Base-by-base conservation (phyloP, 352 stramenopile genomes). In the Paralagenidium karlingii region DNA sequence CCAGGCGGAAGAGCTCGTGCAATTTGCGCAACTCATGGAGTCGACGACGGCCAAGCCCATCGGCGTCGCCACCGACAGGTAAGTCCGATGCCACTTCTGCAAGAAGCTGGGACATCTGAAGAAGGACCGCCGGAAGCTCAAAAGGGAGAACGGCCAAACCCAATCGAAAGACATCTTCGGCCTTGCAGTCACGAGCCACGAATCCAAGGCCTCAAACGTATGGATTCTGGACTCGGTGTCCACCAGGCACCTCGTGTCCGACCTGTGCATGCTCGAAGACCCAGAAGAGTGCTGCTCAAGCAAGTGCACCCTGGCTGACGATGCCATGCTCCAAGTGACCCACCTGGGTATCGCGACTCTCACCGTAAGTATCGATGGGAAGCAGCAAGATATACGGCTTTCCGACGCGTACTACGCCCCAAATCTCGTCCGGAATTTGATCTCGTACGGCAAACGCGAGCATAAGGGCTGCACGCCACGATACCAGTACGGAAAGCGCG, bases 1-100 rank as follows among this genome's bases (percentile, higher is more conserved):
- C 24, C 43, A 50, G 6, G 33, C 43, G 9, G 34, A 50, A 13
- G 43, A 50, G 25, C 30, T 50, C 19, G 34, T 39, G 2, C 16
- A 25, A n/a, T 50, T 43, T 7, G 34, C 24, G 5, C 43, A 50
- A 7, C 22, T 20, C 3, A 36, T 20, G 3, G 30, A 36, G 30
- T 22, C 22, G 30, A 16, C 22, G 30, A 3, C 7, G 3, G 30
- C 16, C 7, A 36, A 36, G 30, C 3, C 19, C 16, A 36, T 36
- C 3, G 22, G 30, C 16, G 30, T 22, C 19, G 8, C 30, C 3
- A 36, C 30, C 16, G 22, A 36, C 16, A 36, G 3, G 30, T 20
- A 7, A 36, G 22, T 36, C 7, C 19, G 22, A 3, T 36, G 30
- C 30, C 22, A 3, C 3, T 22, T 7, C 22, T 36, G 30, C 30